phyloP scores from a whole-genome alignment of 306 rosid genomes.

The Psophocarpus tetragonolobus region DNA sequence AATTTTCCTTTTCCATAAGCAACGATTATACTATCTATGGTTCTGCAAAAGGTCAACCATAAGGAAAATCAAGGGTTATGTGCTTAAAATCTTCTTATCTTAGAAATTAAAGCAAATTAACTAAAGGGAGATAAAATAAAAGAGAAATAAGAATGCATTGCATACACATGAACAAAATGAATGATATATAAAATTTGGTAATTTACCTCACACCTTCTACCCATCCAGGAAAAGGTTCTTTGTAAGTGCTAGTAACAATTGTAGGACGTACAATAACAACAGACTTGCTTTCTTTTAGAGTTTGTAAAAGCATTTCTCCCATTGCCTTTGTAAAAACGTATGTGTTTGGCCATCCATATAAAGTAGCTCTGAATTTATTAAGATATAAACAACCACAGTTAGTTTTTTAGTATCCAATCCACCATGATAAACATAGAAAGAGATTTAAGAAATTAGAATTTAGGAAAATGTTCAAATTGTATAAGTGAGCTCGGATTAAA shows the following conservation, averaged over 20 bases:
- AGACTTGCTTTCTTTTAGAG: slow-evolving; percentile 42
- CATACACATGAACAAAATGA: not conserved
- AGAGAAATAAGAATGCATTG: not conserved
- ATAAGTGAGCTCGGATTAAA: not conserved
- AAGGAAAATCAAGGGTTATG: not conserved
- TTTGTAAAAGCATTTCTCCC: slow-evolving; percentile 78
- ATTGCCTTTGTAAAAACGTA: slow-evolving; percentile 82
- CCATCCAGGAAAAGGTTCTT: slow-evolving; percentile 91
- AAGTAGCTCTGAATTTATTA: slow-evolving; percentile 46
- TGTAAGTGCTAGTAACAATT: slow-evolving; percentile 67
- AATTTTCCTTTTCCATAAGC: slow-evolving; percentile 79
- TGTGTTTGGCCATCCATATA: slow-evolving; percentile 80
- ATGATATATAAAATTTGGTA: not conserved
- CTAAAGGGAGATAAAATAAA: not conserved
- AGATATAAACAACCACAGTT: not conserved
- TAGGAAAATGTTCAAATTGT: not conserved
- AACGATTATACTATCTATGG: slow-evolving; percentile 65
- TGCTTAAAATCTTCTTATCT: not conserved
- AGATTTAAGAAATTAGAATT: not conserved
- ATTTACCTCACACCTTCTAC: slow-evolving; percentile 75
- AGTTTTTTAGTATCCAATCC: not conserved
- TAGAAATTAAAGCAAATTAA: not conserved
- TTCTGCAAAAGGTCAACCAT: slow-evolving; percentile 43
- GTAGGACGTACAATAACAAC: slow-evolving; percentile 67
- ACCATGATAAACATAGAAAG: not conserved